A percentile compares a stretch with the other conserved stretches of the same genome.
Evolutionary conservation across 2,329 filamentous ascomycete genomes (phyloP).

Genomic region (Didymella pomorum): DNA sequence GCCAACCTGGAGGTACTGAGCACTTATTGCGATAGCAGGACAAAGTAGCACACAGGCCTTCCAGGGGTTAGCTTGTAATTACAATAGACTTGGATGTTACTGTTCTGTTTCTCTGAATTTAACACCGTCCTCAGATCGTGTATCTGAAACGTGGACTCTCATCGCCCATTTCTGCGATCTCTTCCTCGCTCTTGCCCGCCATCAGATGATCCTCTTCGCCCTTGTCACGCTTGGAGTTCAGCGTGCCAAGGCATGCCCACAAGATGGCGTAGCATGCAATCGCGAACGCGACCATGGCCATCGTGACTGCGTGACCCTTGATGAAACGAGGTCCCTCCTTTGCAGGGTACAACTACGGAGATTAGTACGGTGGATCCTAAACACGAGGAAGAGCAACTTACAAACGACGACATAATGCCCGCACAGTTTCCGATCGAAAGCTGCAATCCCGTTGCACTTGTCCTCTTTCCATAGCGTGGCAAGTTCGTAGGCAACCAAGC

Average conservation of each 20-base stretch:
- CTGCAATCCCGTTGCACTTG: conserved; percentile 75
- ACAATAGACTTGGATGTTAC: neutral
- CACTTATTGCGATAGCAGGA: too few relatives aligned
- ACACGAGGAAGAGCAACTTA: conserved; percentile 47
- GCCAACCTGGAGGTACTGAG: too few relatives aligned
- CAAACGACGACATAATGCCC: conserved; percentile 77
- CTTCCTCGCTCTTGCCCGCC: conserved; percentile 53
- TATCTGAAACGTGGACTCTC: conserved; percentile 56
- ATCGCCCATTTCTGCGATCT: conserved; percentile 56
- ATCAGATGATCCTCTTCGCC: conserved; percentile 54
- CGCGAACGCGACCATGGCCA: conserved; percentile 59
- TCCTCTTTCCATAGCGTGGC: conserved; percentile 78
- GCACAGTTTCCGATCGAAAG: conserved; percentile 74
- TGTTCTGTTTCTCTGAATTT: neutral
- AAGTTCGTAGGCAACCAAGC: conserved; percentile 72
- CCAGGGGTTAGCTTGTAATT: neutral
- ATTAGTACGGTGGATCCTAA: conserved; percentile 18
- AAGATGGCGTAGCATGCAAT: conserved; percentile 49
- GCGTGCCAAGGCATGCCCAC: conserved; percentile 49
- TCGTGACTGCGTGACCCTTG: conserved; percentile 61
- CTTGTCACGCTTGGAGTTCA: conserved; percentile 49
- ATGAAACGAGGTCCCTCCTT: conserved; percentile 57
- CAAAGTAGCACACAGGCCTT: neutral
- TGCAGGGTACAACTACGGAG: conserved; percentile 55
- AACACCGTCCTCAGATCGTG: conserved; percentile 36